These are phyloP conservation scores for Pholiota conissans DNA, from an alignment of 768 basidiomycete species.

Conservation along the genomic window DNA sequence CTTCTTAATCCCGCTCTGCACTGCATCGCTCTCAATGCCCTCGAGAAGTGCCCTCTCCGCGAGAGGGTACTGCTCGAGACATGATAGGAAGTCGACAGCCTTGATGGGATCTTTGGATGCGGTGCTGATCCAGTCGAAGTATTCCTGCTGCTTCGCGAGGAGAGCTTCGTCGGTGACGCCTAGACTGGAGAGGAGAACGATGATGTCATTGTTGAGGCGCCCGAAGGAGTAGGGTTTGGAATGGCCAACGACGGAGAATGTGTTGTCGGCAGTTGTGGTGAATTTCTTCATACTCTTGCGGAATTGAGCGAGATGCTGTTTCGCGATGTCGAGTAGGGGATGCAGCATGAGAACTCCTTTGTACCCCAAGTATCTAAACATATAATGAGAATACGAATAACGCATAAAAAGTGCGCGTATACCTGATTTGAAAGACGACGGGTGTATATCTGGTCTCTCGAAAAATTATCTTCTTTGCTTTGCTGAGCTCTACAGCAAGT, in stretches of 20 bases:
- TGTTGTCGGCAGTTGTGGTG: slow-evolving; percentile 50
- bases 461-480: slow-evolving; percentile 54
- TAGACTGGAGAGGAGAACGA: slow-evolving; percentile 63
- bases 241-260: slow-evolving; percentile 67
- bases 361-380: slow-evolving; percentile 63
- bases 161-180: slow-evolving; percentile 57
- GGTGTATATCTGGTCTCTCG: slow-evolving; percentile 59
- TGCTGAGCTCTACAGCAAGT: slow-evolving; percentile 53
- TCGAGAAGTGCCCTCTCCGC: slow-evolving; percentile 56
- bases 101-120: slow-evolving; percentile 47
- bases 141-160: slow-evolving; percentile 53
- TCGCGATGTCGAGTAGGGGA: slow-evolving; percentile 51
- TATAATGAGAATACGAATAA: neutral
- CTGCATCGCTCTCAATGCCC: slow-evolving; percentile 46
- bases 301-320: slow-evolving; percentile 51
- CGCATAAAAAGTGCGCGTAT: too few relatives aligned
- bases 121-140: slow-evolving; percentile 57
- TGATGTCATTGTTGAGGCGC: slow-evolving; percentile 69
- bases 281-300: slow-evolving; percentile 75
- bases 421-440: slow-evolving; percentile 65
- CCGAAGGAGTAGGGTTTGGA: slow-evolving; percentile 66
- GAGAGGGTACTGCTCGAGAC: slow-evolving; percentile 43
- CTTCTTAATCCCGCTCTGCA: slow-evolving; percentile 40
- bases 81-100: slow-evolving; percentile 59
- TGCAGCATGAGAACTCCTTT: slow-evolving; percentile 73